These are phyloP conservation scores for Aspergillus sp. DNA, from an alignment of 2,329 filamentous ascomycete genomes.

Conservation along the genomic window DNA sequence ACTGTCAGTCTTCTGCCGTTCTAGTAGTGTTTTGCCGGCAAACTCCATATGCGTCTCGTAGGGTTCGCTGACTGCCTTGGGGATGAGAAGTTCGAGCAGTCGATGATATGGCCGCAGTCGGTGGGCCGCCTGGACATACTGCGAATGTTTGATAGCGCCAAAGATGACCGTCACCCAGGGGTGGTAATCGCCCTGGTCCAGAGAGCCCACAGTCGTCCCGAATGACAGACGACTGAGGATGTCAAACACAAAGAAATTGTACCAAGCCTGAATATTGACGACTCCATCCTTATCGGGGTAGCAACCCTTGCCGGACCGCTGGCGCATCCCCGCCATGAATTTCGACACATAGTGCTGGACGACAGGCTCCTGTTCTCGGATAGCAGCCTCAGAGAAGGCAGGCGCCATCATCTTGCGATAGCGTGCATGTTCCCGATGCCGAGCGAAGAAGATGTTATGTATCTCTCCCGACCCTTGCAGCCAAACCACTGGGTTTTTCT, in stretches of 20 bases:
- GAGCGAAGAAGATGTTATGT: too few relatives aligned
- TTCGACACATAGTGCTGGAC: constrained; percentile 13
- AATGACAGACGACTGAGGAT: constrained; percentile 8
- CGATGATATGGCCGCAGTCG: not conserved
- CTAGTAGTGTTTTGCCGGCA: too few relatives aligned
- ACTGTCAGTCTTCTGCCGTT: constrained; percentile 3
- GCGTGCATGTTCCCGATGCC: not conserved
- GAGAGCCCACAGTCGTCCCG: constrained; percentile 4
- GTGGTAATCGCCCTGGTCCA: constrained; percentile 2
- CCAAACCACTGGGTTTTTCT: too few relatives aligned
- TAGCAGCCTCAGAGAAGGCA: constrained; percentile 15
- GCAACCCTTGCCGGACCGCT: constrained; percentile 1
- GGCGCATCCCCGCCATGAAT: constrained; percentile 6
- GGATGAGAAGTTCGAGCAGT: not conserved
- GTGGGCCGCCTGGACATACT: not conserved
- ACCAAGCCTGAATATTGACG: constrained; percentile 6
- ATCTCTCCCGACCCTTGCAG: too few relatives aligned
- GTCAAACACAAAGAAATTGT: constrained; percentile 9
- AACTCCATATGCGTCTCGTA: too few relatives aligned
- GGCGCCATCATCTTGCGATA: constrained; percentile 12
- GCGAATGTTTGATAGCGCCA: not conserved
- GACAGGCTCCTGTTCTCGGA: constrained; percentile 17
- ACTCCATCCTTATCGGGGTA: not conserved
- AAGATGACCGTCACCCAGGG: constrained; percentile 4
- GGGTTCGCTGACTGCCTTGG: not conserved